phyloP scores from a whole-genome alignment of 140 eudicot species.

The Erigeron philadelphicus region DNA sequence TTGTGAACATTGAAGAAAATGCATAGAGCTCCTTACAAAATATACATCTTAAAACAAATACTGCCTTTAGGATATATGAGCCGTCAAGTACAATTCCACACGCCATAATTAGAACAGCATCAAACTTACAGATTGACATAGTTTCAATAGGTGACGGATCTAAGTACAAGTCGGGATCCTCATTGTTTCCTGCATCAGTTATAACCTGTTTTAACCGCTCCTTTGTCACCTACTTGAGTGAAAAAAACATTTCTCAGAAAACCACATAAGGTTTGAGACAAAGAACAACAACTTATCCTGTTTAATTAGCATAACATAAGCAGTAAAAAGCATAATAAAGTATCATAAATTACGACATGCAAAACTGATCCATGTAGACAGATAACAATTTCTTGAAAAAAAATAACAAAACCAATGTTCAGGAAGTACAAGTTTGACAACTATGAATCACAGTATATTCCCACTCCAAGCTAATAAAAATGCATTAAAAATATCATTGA shows the following conservation, averaged over 20 bases:
- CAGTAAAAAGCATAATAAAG: slow-evolving; percentile 4
- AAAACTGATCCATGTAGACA: background rate
- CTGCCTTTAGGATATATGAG: slow-evolving; percentile 11
- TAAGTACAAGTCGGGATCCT: slow-evolving; percentile 46
- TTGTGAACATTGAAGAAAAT: background rate
- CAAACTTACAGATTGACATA: slow-evolving; percentile 49
- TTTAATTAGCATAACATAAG: slow-evolving; percentile 10
- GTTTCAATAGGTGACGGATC: slow-evolving; percentile 51
- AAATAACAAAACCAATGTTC: background rate
- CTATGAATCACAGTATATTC: background rate
- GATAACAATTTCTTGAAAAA: background rate
- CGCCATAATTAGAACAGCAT: slow-evolving; percentile 1
- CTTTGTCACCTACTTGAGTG: slow-evolving; percentile 60
- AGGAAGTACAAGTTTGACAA: background rate
- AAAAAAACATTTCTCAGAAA: slow-evolving; percentile 33
- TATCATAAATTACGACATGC: slow-evolving; percentile 5
- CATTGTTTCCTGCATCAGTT: slow-evolving; percentile 68
- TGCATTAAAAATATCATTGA: background rate
- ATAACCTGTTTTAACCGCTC: slow-evolving; percentile 77
- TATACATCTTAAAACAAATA: background rate
- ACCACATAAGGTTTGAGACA: slow-evolving; percentile 11
- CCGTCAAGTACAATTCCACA: slow-evolving; percentile 4
- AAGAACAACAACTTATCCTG: slow-evolving; percentile 6
- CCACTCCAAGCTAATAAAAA: background rate
- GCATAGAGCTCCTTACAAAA: background rate